Evolutionary conservation across 2,329 filamentous ascomycete genomes (phyloP), one percentile per base, ranked within the genome.

Genomic region (Aspergillus felis): DNA sequence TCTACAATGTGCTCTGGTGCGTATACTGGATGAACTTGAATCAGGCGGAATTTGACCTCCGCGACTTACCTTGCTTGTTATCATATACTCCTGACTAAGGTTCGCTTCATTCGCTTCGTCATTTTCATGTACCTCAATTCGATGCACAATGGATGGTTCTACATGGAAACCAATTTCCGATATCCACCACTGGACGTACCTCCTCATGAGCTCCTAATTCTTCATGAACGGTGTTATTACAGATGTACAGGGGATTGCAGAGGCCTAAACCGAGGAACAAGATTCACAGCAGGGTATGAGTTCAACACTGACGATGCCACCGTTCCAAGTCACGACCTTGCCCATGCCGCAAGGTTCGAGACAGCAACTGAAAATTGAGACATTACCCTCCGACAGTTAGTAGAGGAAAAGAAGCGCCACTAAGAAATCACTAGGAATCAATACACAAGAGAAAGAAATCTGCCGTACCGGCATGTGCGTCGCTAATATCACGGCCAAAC

Each of bases 401-500:
- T 17, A 38, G 27, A 25, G 5, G 6, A n/a, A n/a, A 38, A 17
- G 14, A 6, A 38, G 14, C 32, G 14, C 32, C 14, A 38, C 5
- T 0, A 44, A 22, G 25, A 28, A 28, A 42, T 49, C 44, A 50
- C 54, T 41, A 51, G 24, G 10, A 35, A 24, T 12, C 27, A 41
- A 51, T 38, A 38, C 32, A 38, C 28, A 41, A 51, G 32, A 52
- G 44, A 14, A 50, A 47, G 44, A 57, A 54, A 53, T 25, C 10
- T 7, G 32, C 46, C 54, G 14, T 20, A 41, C 41, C 32, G 41
- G 44, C 32, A 47, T 53, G 29, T 51, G 52, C 50, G 49, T 53
- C 46, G 38, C 56, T 51, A 60, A 59, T 53, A 48, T 62, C 62
- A 56, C 62, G 60, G 56, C 57, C 57, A 57, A 61, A 48, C 28